phyloP scores from a whole-genome alignment of 441 rosid species.

The Populus hybrid region DNA sequence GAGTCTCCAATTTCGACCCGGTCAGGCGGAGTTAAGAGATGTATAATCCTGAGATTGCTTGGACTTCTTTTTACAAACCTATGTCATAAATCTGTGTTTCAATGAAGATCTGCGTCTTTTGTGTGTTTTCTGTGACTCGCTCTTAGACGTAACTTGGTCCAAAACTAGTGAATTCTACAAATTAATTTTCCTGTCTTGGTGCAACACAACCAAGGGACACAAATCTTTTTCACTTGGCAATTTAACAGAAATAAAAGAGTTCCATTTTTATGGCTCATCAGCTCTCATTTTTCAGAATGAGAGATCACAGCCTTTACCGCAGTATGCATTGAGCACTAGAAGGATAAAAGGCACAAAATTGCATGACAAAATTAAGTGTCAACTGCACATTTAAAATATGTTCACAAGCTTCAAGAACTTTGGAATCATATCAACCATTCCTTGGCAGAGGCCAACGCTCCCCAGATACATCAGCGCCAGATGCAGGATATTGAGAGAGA shows the following conservation, averaged over 20 bases:
- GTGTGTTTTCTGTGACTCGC: neutral
- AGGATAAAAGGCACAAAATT: neutral
- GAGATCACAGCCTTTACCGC: neutral
- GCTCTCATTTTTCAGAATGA: neutral
- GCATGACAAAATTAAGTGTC: neutral
- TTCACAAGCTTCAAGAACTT: too few species aligned
- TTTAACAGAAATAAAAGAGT: neutral
- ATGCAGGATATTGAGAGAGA: neutral
- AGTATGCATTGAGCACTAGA: neutral
- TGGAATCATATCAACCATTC: neutral
- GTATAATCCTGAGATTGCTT: constrained; percentile 2
- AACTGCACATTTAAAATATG: too few species aligned
- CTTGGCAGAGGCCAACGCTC: neutral
- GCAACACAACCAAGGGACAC: neutral
- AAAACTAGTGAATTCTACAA: constrained; percentile 17
- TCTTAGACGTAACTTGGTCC: constrained; percentile 5
- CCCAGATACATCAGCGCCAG: neutral
- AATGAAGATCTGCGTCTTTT: constrained; percentile 15
- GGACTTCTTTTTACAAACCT: constrained; percentile 17
- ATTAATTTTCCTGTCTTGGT: neutral
- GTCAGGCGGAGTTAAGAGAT: constrained; percentile 59
- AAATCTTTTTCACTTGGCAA: neutral
- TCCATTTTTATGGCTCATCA: neutral
- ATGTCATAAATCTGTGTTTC: constrained; percentile 15
- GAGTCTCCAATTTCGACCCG: constrained; percentile 87